These are phyloP conservation scores for Bocquillonia castaneifolia DNA, from an alignment of 441 rosid species.

Conservation along the genomic window DNA sequence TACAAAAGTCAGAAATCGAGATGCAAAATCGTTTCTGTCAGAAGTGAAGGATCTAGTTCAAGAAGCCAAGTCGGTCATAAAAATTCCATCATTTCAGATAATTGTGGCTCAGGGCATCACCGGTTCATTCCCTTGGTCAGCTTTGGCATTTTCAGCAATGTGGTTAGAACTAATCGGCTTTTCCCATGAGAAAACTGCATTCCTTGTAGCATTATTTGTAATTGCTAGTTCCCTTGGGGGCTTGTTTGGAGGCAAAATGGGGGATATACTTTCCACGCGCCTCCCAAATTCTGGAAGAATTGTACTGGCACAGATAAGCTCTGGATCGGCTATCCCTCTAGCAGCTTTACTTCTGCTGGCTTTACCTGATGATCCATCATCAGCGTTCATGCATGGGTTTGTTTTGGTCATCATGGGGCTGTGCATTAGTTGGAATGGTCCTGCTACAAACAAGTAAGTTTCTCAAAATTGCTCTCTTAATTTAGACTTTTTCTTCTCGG, in stretches of 20 bases:
- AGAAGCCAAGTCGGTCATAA: conserved; percentile 54
- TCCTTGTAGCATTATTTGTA: conserved; percentile 54
- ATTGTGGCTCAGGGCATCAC: conserved; percentile 81
- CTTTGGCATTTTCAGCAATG: conserved; percentile 76
- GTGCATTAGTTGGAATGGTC: conserved; percentile 9
- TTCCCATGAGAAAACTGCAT: conserved; percentile 63
- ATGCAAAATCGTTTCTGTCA: conserved; percentile 36
- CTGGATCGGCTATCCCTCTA: conserved; percentile 71
- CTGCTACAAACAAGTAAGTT: conserved; percentile 48
- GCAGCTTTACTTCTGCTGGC: conserved; percentile 67
- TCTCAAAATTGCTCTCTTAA: not conserved
- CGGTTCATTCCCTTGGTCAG: conserved; percentile 82
- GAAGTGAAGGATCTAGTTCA: conserved; percentile 51
- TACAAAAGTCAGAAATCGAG: conserved; percentile 26
- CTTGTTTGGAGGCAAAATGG: conserved; percentile 82
- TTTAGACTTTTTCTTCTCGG: too few species aligned
- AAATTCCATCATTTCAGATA: conserved; percentile 67
- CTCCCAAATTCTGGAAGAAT: conserved; percentile 75
- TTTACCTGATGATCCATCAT: conserved; percentile 68
- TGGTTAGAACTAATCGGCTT: conserved; percentile 82
- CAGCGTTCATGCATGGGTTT: conserved; percentile 42
- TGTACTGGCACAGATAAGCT: conserved; percentile 74
- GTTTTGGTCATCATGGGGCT: conserved; percentile 21
- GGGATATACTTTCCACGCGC: conserved; percentile 53
- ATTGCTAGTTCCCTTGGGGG: conserved; percentile 66